Evolutionary conservation across 2,329 filamentous ascomycete species (phyloP).

Genomic region (Aspergillus pseudotamarii): DNA sequence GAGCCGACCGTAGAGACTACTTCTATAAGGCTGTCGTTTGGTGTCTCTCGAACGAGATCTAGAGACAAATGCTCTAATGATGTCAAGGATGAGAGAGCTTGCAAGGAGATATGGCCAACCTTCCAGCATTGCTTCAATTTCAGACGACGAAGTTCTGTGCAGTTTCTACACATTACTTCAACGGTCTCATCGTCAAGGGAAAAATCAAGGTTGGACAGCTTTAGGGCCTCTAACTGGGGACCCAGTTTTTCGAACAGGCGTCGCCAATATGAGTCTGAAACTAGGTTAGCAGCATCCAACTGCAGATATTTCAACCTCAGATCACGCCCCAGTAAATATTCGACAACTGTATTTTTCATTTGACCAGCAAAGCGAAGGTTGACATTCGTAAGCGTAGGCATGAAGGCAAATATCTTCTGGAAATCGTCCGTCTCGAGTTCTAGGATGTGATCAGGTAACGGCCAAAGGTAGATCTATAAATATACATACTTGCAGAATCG

Average conservation of each 20-base stretch:
- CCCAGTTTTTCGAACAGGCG: conserved; percentile 70
- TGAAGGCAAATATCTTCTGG: conserved; percentile 75
- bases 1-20: conserved; percentile 66
- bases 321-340: conserved; percentile 76
- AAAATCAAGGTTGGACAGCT: conserved; percentile 81
- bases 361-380: conserved; percentile 85
- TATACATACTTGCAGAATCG: conserved; percentile 53
- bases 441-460: not conserved
- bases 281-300: conserved; percentile 80
- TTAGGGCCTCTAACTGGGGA: conserved; percentile 64
- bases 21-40: conserved; percentile 60
- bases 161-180: conserved; percentile 62
- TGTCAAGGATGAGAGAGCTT: conserved; percentile 63
- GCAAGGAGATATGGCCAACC: conserved; percentile 67
- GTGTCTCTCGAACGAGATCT: conserved; percentile 61
- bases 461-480: conserved; percentile 28
- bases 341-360: conserved; percentile 81
- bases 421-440: conserved; percentile 76
- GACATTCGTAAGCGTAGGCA: conserved; percentile 69
- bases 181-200: conserved; percentile 76
- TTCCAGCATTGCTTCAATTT: conserved; percentile 82
- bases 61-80: conserved; percentile 76
- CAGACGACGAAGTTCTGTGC: conserved; percentile 70
- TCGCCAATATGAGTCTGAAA: conserved; percentile 76
- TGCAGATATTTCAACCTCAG: conserved; percentile 72